phyloP scores from a whole-genome alignment of 257 asterid genomes.

The Lycium ferocissimum region DNA sequence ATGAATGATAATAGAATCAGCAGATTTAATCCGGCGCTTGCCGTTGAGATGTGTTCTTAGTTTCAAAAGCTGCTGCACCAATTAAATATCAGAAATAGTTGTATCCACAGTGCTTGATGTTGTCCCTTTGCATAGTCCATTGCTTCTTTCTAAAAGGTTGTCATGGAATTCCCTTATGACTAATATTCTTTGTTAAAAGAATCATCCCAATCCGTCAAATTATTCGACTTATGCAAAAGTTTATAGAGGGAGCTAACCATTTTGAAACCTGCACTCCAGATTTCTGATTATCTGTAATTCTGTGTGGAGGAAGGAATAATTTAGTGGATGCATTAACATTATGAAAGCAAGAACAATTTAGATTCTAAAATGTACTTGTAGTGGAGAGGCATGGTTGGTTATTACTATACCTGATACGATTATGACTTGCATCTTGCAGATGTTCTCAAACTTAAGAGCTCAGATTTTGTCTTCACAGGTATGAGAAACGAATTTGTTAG shows the following conservation, averaged over 20 bases:
- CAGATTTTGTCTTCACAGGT: conserved; percentile 95
- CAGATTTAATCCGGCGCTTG: not conserved
- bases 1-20: not conserved
- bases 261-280: not conserved
- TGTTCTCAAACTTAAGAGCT: conserved; percentile 82
- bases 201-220: not conserved
- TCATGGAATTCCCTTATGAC: not conserved
- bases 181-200: not conserved
- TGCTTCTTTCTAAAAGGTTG: conserved; percentile 11
- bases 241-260: not conserved
- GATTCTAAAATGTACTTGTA: not conserved
- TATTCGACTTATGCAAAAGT: not conserved
- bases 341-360: not conserved
- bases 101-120: not conserved
- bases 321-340: not conserved
- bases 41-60: not conserved
- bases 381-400: not conserved
- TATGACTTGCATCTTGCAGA: conserved; percentile 56
- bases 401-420: not conserved
- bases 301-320: not conserved
- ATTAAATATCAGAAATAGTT: not conserved
- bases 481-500: conserved; percentile 5
- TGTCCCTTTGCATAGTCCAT: not conserved
- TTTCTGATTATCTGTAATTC: not conserved
- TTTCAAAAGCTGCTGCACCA: not conserved